Percentiles rank a stretch among this genome's conserved stretches.
These are phyloP conservation scores for Candida taoyuanica DNA, from an alignment of 805 yeast genomes.

Conservation along the genomic window DNA sequence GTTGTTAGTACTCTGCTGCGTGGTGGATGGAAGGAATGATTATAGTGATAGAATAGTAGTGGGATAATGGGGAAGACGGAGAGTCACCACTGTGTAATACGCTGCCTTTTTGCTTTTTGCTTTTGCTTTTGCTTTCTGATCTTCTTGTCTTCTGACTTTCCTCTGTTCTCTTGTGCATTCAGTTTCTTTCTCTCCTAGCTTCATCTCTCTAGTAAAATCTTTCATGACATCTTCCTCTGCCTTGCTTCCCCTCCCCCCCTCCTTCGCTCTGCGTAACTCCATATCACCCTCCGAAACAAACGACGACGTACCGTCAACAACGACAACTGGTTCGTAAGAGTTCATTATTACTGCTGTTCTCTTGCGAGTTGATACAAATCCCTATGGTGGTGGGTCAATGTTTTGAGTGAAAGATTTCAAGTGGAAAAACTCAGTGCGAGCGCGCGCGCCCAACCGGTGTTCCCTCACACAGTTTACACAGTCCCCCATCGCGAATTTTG, in stretches of 20 bases:
- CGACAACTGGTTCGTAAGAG: constrained; percentile 94
- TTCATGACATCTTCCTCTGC: no score
- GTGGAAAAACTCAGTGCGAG: constrained; percentile 10
- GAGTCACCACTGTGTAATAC: constrained; percentile 1
- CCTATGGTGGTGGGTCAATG: background rate
- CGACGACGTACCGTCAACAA: constrained; percentile 94
- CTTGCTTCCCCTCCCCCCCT: no score
- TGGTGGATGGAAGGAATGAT: no score
- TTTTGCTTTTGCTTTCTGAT: background rate
- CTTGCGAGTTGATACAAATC: constrained; percentile 8
- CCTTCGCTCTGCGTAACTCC: no score
- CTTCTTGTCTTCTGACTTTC: constrained; percentile 1
- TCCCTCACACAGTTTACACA: background rate
- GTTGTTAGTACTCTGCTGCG: constrained; percentile 22
- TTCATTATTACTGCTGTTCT: constrained; percentile 31
- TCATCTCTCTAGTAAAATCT: no score
- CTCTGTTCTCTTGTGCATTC: no score
- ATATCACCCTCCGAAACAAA: no score
- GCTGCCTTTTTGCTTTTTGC: background rate
- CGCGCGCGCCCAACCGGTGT: background rate
- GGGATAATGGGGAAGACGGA: no score
- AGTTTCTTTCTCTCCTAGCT: no score
- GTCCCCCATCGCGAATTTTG: background rate
- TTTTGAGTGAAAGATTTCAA: constrained; percentile 17
- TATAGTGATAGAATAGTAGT: no score